Percentiles rank a stretch among this genome's conserved stretches.
Evolutionary conservation across 805 yeast species (phyloP).

Genomic region (Candida michaelii): DNA sequence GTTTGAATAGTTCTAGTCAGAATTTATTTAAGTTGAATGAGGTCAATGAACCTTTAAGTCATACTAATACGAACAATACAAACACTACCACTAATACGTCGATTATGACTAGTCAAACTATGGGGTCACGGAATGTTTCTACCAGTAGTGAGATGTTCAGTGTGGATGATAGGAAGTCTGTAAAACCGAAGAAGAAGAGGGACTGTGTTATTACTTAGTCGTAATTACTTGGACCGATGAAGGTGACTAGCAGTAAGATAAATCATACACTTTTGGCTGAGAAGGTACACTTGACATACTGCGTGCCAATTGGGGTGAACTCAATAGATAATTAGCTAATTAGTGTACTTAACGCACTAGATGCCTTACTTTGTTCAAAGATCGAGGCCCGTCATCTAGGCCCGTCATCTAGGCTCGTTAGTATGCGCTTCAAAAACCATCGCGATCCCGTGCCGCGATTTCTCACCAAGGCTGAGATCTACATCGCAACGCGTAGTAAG

Average conservation of each 20-base stretch:
- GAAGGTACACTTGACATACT: too few species aligned
- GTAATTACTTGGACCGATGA: too few species aligned
- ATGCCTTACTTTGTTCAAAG: neutral
- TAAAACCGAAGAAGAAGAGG: slow-evolving; percentile 14
- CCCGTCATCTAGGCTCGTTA: neutral
- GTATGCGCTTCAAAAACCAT: too few species aligned
- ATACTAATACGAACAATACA: neutral
- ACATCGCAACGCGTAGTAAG: neutral
- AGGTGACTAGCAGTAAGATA: too few species aligned
- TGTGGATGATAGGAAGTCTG: slow-evolving; percentile 11
- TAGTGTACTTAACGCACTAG: too few species aligned
- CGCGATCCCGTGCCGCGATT: too few species aligned
- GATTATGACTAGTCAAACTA: neutral
- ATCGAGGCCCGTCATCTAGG: neutral
- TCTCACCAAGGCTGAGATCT: too few species aligned
- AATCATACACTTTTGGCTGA: too few species aligned
- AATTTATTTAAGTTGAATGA: slow-evolving; percentile 13
- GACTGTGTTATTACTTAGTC: slow-evolving; percentile 30
- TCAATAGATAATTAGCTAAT: too few species aligned
- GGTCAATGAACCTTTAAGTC: slow-evolving; percentile 2
- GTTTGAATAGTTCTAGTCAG: neutral
- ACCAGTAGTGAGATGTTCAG: slow-evolving; percentile 13
- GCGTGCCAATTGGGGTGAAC: too few species aligned
- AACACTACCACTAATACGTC: neutral
- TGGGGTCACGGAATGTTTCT: neutral